Percentiles rank a stretch among this genome's conserved stretches.
phyloP scores from a whole-genome alignment of 768 basidiomycete species.

The Asterophora lycoperdoides region DNA sequence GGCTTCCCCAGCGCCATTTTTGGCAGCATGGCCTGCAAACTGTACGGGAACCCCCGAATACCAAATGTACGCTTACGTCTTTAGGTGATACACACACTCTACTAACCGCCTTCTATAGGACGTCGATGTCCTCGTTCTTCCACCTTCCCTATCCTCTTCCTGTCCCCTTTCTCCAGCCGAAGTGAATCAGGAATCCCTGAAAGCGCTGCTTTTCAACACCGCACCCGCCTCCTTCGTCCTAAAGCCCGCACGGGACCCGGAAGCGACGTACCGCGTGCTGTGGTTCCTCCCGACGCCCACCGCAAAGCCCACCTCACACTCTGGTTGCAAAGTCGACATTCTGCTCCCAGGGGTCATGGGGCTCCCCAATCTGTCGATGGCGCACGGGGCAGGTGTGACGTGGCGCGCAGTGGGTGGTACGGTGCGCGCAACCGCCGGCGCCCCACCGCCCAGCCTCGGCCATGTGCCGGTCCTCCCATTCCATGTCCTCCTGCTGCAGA shows the following conservation, averaged over 20 bases:
- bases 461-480: conserved; percentile 14
- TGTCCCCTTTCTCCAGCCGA: background rate
- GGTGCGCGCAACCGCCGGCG: no score
- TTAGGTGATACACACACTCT: background rate
- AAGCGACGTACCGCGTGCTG: conserved; percentile 13
- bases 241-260: conserved; percentile 10
- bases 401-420: conserved; percentile 1
- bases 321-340: conserved; percentile 12
- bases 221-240: conserved; percentile 8
- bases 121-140: conserved; percentile 15
- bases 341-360: conserved; percentile 18
- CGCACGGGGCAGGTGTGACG: background rate
- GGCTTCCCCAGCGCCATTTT: conserved; percentile 13
- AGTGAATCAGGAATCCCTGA: conserved; percentile 12
- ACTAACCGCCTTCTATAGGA: conserved; percentile 5
- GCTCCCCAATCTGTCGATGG: conserved; percentile 10
- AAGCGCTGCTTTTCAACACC: conserved; percentile 8
- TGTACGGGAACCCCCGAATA: conserved; percentile 14
- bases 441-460: no score
- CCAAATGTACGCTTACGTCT: conserved; percentile 10
- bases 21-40: conserved; percentile 17
- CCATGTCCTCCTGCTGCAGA: conserved; percentile 16
- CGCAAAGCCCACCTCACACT: conserved; percentile 5
- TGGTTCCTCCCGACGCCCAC: conserved; percentile 14
- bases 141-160: background rate